These are phyloP conservation scores for Coemansia reversa DNA, from an alignment of 192 early-diverging fungal genomes.

Conservation along the genomic window DNA sequence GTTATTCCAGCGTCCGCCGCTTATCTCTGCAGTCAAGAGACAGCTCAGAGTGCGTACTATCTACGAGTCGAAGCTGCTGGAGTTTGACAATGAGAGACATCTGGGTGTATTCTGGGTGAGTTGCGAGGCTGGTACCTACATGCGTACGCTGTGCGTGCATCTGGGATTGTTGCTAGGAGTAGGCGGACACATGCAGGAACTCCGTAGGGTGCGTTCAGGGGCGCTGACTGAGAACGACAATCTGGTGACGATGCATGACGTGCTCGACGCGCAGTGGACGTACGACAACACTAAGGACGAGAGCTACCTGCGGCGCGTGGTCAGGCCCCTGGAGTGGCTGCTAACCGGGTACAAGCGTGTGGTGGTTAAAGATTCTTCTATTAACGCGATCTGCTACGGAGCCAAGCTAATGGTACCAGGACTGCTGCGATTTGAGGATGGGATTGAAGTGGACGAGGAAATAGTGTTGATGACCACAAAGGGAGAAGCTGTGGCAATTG, in stretches of 20 bases:
- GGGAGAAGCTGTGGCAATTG: slow-evolving; percentile 99
- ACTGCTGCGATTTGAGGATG: slow-evolving; percentile 92
- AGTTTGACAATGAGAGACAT: slow-evolving; percentile 97
- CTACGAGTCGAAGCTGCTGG: slow-evolving; percentile 91
- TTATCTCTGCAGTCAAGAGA: slow-evolving; percentile 99
- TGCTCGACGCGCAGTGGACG: slow-evolving; percentile 98
- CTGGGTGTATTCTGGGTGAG: slow-evolving; percentile 96
- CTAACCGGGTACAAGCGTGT: slow-evolving; percentile 95
- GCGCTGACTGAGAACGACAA: slow-evolving; percentile 89
- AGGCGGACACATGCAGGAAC: slow-evolving; percentile 99
- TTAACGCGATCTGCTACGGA: slow-evolving; percentile 99
- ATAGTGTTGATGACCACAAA: slow-evolving; percentile 99
- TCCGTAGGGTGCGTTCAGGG: slow-evolving; percentile 94
- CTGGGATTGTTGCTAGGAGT: slow-evolving; percentile 91
- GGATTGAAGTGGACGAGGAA: slow-evolving; percentile 95
- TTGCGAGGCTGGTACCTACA: slow-evolving; percentile 99
- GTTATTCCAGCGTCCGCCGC: slow-evolving; percentile 96
- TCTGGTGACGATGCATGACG: slow-evolving; percentile 98
- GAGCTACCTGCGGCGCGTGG: slow-evolving; percentile 89
- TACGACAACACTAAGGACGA: slow-evolving; percentile 98
- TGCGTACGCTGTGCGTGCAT: slow-evolving; percentile 99
- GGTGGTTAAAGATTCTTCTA: slow-evolving; percentile 97
- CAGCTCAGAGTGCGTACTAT: slow-evolving; percentile 99
- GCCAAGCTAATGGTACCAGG: slow-evolving; percentile 99
- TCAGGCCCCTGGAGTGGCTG: slow-evolving; percentile 92